These are phyloP conservation scores for Rehmannia glutinosa DNA, from an alignment of 257 asterid genomes.

Conservation along the genomic window DNA sequence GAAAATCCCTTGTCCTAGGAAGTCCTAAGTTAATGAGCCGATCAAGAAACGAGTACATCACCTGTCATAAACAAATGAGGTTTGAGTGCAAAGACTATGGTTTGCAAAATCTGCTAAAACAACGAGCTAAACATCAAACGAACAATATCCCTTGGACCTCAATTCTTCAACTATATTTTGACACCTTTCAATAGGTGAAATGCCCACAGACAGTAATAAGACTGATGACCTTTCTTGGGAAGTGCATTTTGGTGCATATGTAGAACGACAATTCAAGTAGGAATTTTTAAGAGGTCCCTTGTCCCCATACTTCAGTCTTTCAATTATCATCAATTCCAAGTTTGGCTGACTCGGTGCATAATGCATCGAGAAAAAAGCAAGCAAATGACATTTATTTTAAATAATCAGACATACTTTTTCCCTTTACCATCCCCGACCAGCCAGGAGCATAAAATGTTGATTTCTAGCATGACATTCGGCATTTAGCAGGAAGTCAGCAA, in stretches of 20 bases:
- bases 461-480: not conserved
- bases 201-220: not conserved
- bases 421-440: not conserved
- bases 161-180: too few species aligned
- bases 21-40: slow-evolving; percentile 91
- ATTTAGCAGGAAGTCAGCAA: not conserved
- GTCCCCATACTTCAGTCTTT: not conserved
- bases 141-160: too few species aligned
- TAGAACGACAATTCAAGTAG: not conserved
- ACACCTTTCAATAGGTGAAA: not conserved
- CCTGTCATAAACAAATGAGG: slow-evolving; percentile 37
- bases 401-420: not conserved
- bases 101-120: too few species aligned
- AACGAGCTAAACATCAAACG: too few species aligned
- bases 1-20: slow-evolving; percentile 91
- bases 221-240: not conserved
- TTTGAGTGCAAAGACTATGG: too few species aligned
- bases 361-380: not conserved
- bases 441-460: not conserved
- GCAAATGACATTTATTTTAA: not conserved
- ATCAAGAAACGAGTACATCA: slow-evolving; percentile 88
- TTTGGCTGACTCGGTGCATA: not conserved
- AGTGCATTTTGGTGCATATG: not conserved
- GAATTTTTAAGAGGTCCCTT: too few species aligned
- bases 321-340: not conserved